These are phyloP conservation scores for Candida stauntonica DNA, from an alignment of 805 yeast species.

Conservation along the genomic window DNA sequence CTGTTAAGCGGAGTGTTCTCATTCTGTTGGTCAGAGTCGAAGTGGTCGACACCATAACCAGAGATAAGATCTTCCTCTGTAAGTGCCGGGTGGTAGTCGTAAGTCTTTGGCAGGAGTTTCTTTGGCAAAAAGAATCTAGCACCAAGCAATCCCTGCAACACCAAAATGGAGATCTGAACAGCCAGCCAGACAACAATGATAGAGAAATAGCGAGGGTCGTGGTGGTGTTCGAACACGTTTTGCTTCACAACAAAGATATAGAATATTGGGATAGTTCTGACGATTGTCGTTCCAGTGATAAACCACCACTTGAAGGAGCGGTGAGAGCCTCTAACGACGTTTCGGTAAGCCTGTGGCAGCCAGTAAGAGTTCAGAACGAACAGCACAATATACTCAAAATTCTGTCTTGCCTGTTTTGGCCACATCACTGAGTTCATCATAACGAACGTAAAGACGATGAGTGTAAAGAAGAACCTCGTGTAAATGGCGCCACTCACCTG, in stretches of 20 bases:
- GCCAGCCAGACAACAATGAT: conserved; percentile 50
- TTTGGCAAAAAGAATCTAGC: conserved; percentile 82
- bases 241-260: conserved; percentile 50
- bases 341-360: conserved; percentile 85
- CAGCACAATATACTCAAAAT: conserved; percentile 54
- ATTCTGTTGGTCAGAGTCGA: conserved; percentile 23
- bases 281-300: conserved; percentile 59
- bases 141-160: conserved; percentile 64
- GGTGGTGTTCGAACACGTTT: conserved; percentile 71
- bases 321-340: conserved; percentile 63
- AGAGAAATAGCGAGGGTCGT: conserved; percentile 46
- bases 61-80: conserved; percentile 56
- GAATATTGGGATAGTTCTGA: conserved; percentile 59
- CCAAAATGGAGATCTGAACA: conserved; percentile 54
- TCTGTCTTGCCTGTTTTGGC: conserved; percentile 52
- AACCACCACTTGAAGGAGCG: conserved; percentile 71
- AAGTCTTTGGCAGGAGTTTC: conserved; percentile 70
- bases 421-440: conserved; percentile 55
- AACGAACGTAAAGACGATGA: conserved; percentile 52
- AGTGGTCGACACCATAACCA: conserved; percentile 52
- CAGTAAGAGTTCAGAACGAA: conserved; percentile 65
- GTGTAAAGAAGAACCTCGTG: conserved; percentile 49
- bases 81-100: conserved; percentile 74
- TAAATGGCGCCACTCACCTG: conserved; percentile 54
- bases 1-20: conserved; percentile 11